Percentiles rank a stretch among this genome's conserved stretches.
Conservation (phyloP, 495 filamentous ascomycete species). For the Daldinia childiae region DNA sequence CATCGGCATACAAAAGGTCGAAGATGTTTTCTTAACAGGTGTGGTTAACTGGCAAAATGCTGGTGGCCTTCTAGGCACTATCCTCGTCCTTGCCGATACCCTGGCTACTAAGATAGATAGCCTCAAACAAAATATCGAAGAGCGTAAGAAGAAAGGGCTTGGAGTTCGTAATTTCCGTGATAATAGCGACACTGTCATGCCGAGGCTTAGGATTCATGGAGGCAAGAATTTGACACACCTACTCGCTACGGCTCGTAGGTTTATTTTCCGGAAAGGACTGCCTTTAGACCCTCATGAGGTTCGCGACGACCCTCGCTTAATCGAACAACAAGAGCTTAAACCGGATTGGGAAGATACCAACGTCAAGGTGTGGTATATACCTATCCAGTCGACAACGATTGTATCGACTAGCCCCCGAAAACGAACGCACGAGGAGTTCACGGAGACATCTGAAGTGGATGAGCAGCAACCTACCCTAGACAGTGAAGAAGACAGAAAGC, state of each 20-base stretch:
- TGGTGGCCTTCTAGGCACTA: constrained; percentile 84
- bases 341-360: constrained; percentile 80
- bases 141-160: constrained; percentile 47
- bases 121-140: constrained; percentile 35
- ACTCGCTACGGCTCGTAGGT: constrained; percentile 81
- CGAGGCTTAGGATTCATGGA: constrained; percentile 74
- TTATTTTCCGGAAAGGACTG: constrained; percentile 86
- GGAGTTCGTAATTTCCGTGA: constrained; percentile 4
- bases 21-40: constrained; percentile 84
- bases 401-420: constrained; percentile 58
- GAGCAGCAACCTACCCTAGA: constrained; percentile 13
- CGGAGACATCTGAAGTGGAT: constrained; percentile 34
- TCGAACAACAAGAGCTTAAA: constrained; percentile 25
- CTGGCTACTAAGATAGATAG: constrained; percentile 46
- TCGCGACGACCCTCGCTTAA: constrained; percentile 50
- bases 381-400: constrained; percentile 54
- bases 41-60: constrained; percentile 74
- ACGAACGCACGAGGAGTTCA: constrained; percentile 68
- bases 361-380: constrained; percentile 84
- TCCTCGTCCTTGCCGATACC: constrained; percentile 81
- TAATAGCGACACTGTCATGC: constrained; percentile 31
- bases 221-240: constrained; percentile 78
- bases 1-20: constrained; percentile 65
- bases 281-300: constrained; percentile 75
- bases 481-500: constrained; percentile 55